Base-by-base conservation (phyloP, 768 basidiomycete genomes). In the Glaciozyma martinii region DNA sequence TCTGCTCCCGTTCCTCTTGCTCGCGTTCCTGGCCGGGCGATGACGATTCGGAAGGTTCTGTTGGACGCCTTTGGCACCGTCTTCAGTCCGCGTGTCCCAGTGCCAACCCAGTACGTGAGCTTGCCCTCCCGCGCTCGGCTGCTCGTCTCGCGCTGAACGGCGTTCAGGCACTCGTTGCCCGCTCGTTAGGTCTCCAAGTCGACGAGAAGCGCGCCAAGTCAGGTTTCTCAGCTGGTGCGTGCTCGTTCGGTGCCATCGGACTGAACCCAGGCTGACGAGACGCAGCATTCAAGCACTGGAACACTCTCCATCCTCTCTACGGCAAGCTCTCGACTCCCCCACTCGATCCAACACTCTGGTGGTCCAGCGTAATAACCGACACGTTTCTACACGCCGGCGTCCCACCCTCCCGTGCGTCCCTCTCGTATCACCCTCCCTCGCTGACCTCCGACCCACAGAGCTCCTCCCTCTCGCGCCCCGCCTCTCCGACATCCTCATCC, bases 11-110 rank as follows among this genome's bases (percentile, higher is more conserved):
- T 40, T 8, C 37, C 12, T 13, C 15, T 13, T 40, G 37, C 37
- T 40, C 37, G 3, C 37, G 10, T 6, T 40, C 2, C n/a, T n/a
- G n/a, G n/a, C n/a, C n/a, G n/a, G n/a, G n/a, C n/a, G n/a, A 13
- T 40, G 37, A 13, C 12, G 52, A 43, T 68, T 23, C 67, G 67
- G 0, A 62, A 64, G 16, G 60, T 70, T 12, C 21, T 61, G 3
- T 60, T 70, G n/a, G 68, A 70, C 23, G 68, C 68, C 7, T 70
- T 66, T 52, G 68, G 68, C 3, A 70, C 68, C 8, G 46, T 70
- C 42, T 66, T 70, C 52, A 54, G 50, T 1, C 68, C 68, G 10
- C 42, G 59, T 23, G 21, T 30, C 21, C 68, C 68, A 0, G 65
- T 70, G 8, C 37, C 53, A 21, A 16, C 8, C 3, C 68, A 70